Evolutionary conservation across 805 yeast species (phyloP).

Genomic region (Metschnikowia reukaufii): DNA sequence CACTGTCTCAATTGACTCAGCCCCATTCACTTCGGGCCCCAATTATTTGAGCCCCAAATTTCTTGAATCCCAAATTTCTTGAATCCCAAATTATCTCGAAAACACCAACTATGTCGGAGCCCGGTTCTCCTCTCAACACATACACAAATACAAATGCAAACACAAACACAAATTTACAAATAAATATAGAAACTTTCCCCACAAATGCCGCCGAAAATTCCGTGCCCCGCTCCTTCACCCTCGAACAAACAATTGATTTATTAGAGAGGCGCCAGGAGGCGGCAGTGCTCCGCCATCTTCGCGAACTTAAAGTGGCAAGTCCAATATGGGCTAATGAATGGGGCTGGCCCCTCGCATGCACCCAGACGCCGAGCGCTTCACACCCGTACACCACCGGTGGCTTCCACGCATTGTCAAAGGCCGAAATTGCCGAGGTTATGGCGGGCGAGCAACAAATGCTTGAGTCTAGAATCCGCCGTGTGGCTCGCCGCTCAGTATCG

Average conservation of each 20-base stretch:
- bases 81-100: no score
- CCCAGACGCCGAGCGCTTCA: neutral
- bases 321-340: slow-evolving; percentile 20
- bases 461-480: slow-evolving; percentile 11
- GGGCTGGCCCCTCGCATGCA: neutral
- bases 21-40: no score
- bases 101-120: neutral
- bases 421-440: slow-evolving; percentile 13
- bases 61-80: no score
- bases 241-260: slow-evolving; percentile 51
- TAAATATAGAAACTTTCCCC: neutral
- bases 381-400: neutral
- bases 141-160: neutral
- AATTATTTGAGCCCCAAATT: no score
- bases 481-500: slow-evolving; percentile 1
- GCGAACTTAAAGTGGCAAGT: slow-evolving; percentile 61
- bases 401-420: slow-evolving; percentile 6
- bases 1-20: no score
- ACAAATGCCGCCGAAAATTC: neutral
- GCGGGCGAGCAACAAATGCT: slow-evolving; percentile 10
- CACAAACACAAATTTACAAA: neutral
- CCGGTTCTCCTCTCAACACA: no score
- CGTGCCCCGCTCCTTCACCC: slow-evolving; percentile 4
- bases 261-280: slow-evolving; percentile 80
- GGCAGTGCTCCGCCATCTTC: slow-evolving; percentile 63